Evolutionary conservation across 805 yeast species (phyloP), one percentile per base, ranked within the genome.

Genomic region (Wickerhamomyces rabaulensis): DNA sequence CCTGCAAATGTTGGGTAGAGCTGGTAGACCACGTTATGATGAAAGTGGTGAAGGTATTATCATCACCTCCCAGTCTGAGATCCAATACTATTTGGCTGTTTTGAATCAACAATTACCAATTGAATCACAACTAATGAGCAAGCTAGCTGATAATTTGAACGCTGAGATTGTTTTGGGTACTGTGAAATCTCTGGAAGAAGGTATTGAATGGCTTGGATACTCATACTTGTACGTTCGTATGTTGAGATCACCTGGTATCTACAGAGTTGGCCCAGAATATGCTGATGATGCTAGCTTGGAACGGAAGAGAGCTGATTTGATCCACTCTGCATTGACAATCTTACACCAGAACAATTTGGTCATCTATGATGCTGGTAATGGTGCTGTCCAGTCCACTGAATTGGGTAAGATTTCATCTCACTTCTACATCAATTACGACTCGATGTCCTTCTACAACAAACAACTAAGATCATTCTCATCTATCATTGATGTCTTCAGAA

Each of bases 1-100:
- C 35, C 65, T 92, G 9, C 99, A 92, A 67, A 92, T 92, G 98
- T 72, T 92, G n/a, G 98, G 98, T 33, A 80, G 98, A 70, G 98
- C 98, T 17, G 98, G 98, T 55, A 77, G 99, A 65, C 99, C 99
- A 0, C 74, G 97, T 44, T 94, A 85, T 66, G 99, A 92, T 64
- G 80, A 81, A 16, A 79, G 81, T 57, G 99, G 99, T 57, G 96
- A 88, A 56, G 99, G 98, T 69, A 81, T 92, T 3, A 87, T 92
- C 27, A 88, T 92, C 42, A 94, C 98, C 0, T 76, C 91, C 0
- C 94, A 87, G 48, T 81, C 82, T 19, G 95, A 90, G 56, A 75
- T 92, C 16, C 92, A 87, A 53, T 91, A 89, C 61, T 92, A 90
- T 59, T 72, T 94, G 57, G 95, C 97, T 0, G 76, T 92, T n/a